Percentiles rank a stretch among this genome's conserved stretches.
phyloP scores from a whole-genome alignment of 2,329 filamentous ascomycete species.

The Talaromyces rugulosus region DNA sequence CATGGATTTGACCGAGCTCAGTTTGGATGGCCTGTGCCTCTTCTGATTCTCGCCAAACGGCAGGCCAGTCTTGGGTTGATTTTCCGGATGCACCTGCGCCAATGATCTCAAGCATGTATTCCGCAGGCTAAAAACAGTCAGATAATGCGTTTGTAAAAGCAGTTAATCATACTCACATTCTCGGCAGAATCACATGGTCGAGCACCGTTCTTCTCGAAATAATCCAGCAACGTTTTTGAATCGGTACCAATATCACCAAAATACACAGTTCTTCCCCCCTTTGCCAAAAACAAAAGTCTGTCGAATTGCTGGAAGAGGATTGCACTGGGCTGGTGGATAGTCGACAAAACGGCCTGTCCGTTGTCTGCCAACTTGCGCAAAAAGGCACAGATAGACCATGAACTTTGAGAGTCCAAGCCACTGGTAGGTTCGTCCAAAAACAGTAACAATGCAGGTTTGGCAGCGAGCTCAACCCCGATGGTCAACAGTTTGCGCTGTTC shows the following conservation, averaged over 20 bases:
- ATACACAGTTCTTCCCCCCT: slow-evolving; percentile 63
- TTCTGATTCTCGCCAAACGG: slow-evolving; percentile 56
- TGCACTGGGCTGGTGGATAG: slow-evolving; percentile 88
- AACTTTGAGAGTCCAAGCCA: slow-evolving; percentile 84
- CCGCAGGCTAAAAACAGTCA: slow-evolving; percentile 55
- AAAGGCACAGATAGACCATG: slow-evolving; percentile 80
- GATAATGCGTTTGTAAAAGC: slow-evolving; percentile 13
- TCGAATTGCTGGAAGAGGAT: slow-evolving; percentile 84
- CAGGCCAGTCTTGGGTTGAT: slow-evolving; percentile 60
- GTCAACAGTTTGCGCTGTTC: slow-evolving; percentile 70
- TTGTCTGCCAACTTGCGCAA: slow-evolving; percentile 81
- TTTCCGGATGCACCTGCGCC: slow-evolving; percentile 62
- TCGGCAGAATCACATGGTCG: slow-evolving; percentile 54
- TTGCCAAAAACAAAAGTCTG: slow-evolving; percentile 57
- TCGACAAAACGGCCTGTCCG: slow-evolving; percentile 85
- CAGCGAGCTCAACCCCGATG: slow-evolving; percentile 88
- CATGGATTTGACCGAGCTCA: slow-evolving; percentile 57
- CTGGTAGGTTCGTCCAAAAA: slow-evolving; percentile 93
- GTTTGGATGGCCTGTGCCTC: slow-evolving; percentile 53
- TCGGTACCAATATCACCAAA: slow-evolving; percentile 62
- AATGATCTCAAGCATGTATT: slow-evolving; percentile 61
- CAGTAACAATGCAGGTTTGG: slow-evolving; percentile 78
- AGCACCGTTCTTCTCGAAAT: slow-evolving; percentile 62
- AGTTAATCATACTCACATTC: slow-evolving; percentile 41
- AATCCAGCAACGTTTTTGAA: slow-evolving; percentile 53